Percentiles rank a stretch among this genome's conserved stretches.
Evolutionary conservation across 495 filamentous ascomycete species (phyloP).

Genomic region (Aspergillus nanangensis): DNA sequence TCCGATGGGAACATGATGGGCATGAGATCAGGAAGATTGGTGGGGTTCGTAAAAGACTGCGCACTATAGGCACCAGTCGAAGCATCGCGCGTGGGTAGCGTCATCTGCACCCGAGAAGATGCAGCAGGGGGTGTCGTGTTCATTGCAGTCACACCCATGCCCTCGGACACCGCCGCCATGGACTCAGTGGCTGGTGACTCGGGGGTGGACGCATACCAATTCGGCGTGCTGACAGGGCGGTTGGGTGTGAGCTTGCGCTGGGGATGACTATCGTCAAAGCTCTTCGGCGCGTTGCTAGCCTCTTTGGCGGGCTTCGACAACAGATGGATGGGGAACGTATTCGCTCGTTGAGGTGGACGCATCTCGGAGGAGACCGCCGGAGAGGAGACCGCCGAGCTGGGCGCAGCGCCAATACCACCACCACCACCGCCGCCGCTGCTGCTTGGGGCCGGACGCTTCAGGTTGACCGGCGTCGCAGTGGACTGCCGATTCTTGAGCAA

Average conservation of each 20-base stretch:
- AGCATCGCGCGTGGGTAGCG: conserved; percentile 10
- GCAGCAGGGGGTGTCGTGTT: conserved; percentile 19
- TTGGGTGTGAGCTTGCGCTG: conserved; percentile 12
- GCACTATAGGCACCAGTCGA: conserved; percentile 21
- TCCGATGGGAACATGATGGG: conserved; percentile 89
- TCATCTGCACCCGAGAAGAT: conserved; percentile 9
- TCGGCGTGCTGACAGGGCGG: conserved; percentile 16
- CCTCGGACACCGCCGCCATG: conserved; percentile 28
- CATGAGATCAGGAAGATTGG: conserved; percentile 65
- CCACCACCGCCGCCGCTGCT: conserved; percentile 15
- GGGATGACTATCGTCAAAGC: conserved; percentile 28
- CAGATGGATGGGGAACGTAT: conserved; percentile 43
- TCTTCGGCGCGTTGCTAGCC: conserved; percentile 20
- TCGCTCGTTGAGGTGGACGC: conserved; percentile 38
- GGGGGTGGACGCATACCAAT: conserved; percentile 28
- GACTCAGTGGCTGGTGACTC: conserved; percentile 28
- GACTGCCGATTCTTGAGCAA: conserved; percentile 55
- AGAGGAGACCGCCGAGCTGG: conserved; percentile 9
- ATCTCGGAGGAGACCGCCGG: conserved; percentile 17
- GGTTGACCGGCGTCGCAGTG: conserved; percentile 32
- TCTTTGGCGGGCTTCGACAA: conserved; percentile 19
- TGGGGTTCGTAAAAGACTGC: conserved; percentile 28
- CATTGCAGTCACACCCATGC: conserved; percentile 10
- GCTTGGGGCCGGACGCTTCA: conserved; percentile 38
- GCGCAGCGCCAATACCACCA: conserved; percentile 21